Base-by-base conservation (phyloP, 768 basidiomycete species). In the Lactarius hengduanensis region DNA sequence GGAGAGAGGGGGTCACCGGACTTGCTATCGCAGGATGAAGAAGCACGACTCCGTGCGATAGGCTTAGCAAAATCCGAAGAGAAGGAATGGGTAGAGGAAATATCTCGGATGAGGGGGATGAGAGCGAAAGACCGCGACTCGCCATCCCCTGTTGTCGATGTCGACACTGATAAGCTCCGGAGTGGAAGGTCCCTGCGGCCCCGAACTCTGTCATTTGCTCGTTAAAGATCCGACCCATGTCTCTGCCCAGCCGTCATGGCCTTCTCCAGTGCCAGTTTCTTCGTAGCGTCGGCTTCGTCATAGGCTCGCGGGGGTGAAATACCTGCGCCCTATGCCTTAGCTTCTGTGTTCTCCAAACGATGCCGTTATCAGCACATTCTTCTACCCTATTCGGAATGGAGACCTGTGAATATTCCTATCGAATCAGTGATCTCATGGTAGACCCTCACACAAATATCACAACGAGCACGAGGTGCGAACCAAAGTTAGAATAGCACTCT, bases 81-180 rank as follows among this genome's bases (percentile, higher is more conserved):
- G 72, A 81, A 80, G 6, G 87, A 90, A 69, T 92, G 89, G 89
- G 88, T 91, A 11, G 81, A 82, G 57, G 87, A 89, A 71, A 76
- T 89, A 45, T 78, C 80, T 61, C 77, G 75, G 53, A 72, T 83
- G 69, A 78, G 77, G 55, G 76, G 68, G 57, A 65, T 58, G 69
- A 67, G 53, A 11, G n/a, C 54, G 20, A 64, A 67, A 57, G 69
- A 57, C 40, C 66, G 70, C 62, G 65, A 72, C 13, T 69, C 71
- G 22, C 40, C 64, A 22, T 26, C 40, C 41, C 57, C 30, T 54
- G 63, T 20, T 28, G 62, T 8, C 18, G 30, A 26, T 53, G 22
- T 32, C 58, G 26, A 30, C 20, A 18, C 53, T 22, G 38, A 50
- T 34, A 26, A 10, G n/a, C 43, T 32, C 20, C 36, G 57, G n/a